phyloP scores from a whole-genome alignment of 345 rosid species.

The Stellera chamaejasme region DNA sequence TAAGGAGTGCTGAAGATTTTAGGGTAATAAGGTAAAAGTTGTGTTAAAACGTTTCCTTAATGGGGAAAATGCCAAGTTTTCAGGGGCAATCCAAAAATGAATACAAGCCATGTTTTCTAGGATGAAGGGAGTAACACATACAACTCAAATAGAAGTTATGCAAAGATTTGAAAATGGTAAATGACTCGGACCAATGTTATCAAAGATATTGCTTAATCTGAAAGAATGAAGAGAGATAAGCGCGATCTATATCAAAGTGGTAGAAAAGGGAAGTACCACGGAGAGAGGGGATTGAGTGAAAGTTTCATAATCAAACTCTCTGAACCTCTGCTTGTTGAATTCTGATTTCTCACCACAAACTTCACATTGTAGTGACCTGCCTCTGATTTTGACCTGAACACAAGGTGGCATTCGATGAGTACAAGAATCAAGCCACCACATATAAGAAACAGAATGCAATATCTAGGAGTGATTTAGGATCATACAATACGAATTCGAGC shows the following conservation, averaged over 20 bases:
- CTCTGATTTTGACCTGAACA: slow-evolving; percentile 74
- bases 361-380: slow-evolving; percentile 60
- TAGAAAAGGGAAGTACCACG: slow-evolving; percentile 27
- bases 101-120: no score
- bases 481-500: slow-evolving; percentile 75
- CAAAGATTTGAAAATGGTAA: no score
- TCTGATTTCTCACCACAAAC: slow-evolving; percentile 65
- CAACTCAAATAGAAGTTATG: no score
- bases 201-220: no score
- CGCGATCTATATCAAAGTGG: neutral
- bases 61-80: no score
- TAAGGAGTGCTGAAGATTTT: no score
- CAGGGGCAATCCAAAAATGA: no score
- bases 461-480: slow-evolving; percentile 1
- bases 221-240: neutral
- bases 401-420: slow-evolving; percentile 8
- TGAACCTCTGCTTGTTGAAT: slow-evolving; percentile 47
- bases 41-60: no score
- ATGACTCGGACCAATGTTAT: no score
- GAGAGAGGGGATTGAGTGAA: slow-evolving; percentile 73
- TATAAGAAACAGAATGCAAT: slow-evolving; percentile 1
- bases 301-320: slow-evolving; percentile 72
- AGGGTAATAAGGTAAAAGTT: no score
- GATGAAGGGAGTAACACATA: no score
- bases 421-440: neutral